Evolutionary conservation across 1,139 yeast genomes (phyloP), one percentile per base, ranked within the genome.

Genomic region (Casaregolazyma lundiana): DNA sequence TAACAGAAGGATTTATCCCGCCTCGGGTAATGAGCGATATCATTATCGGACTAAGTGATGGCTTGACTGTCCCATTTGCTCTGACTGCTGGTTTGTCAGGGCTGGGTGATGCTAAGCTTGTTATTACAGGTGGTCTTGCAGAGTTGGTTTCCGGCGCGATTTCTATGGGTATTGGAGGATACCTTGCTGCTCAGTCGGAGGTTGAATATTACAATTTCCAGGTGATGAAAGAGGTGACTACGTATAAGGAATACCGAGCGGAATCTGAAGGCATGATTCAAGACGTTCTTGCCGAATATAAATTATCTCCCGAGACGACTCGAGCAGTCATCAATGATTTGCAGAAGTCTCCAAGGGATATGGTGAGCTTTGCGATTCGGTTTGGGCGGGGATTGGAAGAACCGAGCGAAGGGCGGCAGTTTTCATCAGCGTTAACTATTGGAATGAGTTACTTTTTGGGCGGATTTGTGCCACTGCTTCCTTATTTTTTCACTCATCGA

Each of bases 111-210:
- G 71, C 88, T 18, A 78, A 75, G 62, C 75, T 84, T 53, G 94
- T 84, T 41, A 84, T 84, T 49, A 84, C 92, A 32, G 94, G 92
- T 68, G 94, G 94, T 40, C 73, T 84, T 76, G 94, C 94, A 8
- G 94, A 84, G 68, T 77, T 84, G 52, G 90, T 84, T 1, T 81
- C 89, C 2, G 94, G 94, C 15, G 89, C 94, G 41, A 84, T 84
- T 46, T 80, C 87, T 41, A 84, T 84, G 94, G 94, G 94, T 3
- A 75, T 84, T 50, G 94, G 94, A 26, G 94, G 94, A 21, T 84
- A 74, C 61, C 73, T 84, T 51, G 94, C 94, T n/a, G 92, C 92
- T 44, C 80, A 79, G 62, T 77, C 84, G 6, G 94, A 84, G 66
- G 66, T 69, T 45, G 92, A 84, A 60, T 65, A 63, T 53, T 67